Evolutionary conservation across 2,329 filamentous ascomycete species (phyloP).

Genomic region (Diaporthe eres): DNA sequence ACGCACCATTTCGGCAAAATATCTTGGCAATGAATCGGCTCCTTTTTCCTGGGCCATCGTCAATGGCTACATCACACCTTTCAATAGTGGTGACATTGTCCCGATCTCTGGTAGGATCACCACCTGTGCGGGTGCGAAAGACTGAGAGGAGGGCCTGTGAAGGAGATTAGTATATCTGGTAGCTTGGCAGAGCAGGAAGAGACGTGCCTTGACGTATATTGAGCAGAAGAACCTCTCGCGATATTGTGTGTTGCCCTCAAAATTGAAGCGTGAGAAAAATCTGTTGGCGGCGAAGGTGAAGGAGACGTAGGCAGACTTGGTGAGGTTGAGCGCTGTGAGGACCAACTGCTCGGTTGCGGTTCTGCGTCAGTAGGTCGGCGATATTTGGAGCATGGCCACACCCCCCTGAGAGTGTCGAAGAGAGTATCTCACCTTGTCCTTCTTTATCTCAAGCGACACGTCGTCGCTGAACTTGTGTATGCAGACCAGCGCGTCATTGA

Average conservation of each 20-base stretch:
- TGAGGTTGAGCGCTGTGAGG: conserved; percentile 82
- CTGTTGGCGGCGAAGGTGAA: conserved; percentile 76
- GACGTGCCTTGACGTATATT: conserved; percentile 76
- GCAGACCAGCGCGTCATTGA: conserved; percentile 82
- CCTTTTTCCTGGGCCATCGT: conserved; percentile 78
- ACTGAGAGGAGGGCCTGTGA: conserved; percentile 76
- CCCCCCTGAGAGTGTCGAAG: conserved; percentile 42
- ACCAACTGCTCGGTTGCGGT: conserved; percentile 67
- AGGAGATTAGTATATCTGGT: conserved; percentile 27
- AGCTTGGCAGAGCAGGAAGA: not conserved
- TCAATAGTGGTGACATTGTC: conserved; percentile 81
- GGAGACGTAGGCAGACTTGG: conserved; percentile 84
- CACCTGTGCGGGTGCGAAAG: conserved; percentile 75
- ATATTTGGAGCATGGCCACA: not conserved
- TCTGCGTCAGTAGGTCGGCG: conserved; percentile 6
- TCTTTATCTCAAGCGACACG: conserved; percentile 80
- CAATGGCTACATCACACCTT: conserved; percentile 79
- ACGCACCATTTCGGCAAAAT: conserved; percentile 77
- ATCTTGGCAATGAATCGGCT: conserved; percentile 83
- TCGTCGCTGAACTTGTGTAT: conserved; percentile 85
- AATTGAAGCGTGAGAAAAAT: conserved; percentile 83
- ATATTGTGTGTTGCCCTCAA: conserved; percentile 65
- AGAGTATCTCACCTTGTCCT: conserved; percentile 68
- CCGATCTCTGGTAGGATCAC: conserved; percentile 69
- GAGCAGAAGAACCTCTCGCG: conserved; percentile 79